Conservation (phyloP, 2,329 filamentous ascomycete species). For the Fonsecaea nubica region DNA sequence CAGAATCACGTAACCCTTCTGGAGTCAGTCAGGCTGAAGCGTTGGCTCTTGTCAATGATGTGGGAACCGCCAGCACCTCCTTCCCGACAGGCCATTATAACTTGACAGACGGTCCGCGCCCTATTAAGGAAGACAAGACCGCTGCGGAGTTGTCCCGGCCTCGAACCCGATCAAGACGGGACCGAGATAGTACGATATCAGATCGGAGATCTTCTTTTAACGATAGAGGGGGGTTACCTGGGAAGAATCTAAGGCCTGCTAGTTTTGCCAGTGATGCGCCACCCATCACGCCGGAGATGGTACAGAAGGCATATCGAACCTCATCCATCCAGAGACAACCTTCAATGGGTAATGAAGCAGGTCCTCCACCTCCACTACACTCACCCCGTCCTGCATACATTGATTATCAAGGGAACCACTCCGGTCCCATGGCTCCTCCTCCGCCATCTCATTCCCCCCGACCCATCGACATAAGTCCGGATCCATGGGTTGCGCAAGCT, state of each 20-base stretch:
- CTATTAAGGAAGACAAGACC: constrained; percentile 38
- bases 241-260: constrained; percentile 33
- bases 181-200: constrained; percentile 20
- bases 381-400: constrained; percentile 35
- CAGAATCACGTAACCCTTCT: constrained; percentile 20
- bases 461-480: constrained; percentile 35
- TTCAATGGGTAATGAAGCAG: constrained; percentile 15
- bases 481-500: constrained; percentile 36
- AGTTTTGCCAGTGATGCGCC: constrained; percentile 36
- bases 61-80: constrained; percentile 30
- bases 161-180: constrained; percentile 32
- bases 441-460: constrained; percentile 39
- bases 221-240: constrained; percentile 38
- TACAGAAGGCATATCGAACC: constrained; percentile 32
- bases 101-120: constrained; percentile 28
- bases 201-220: constrained; percentile 34
- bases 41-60: constrained; percentile 32
- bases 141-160: constrained; percentile 31
- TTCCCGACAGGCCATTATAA: constrained; percentile 37
- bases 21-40: constrained; percentile 27
- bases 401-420: constrained; percentile 27
- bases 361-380: constrained; percentile 38
- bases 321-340: constrained; percentile 29
- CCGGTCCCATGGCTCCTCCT: constrained; percentile 31
- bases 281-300: constrained; percentile 35